Conservation (phyloP, 192 early-diverging fungal species). For the Ambispora gerdemannii region DNA sequence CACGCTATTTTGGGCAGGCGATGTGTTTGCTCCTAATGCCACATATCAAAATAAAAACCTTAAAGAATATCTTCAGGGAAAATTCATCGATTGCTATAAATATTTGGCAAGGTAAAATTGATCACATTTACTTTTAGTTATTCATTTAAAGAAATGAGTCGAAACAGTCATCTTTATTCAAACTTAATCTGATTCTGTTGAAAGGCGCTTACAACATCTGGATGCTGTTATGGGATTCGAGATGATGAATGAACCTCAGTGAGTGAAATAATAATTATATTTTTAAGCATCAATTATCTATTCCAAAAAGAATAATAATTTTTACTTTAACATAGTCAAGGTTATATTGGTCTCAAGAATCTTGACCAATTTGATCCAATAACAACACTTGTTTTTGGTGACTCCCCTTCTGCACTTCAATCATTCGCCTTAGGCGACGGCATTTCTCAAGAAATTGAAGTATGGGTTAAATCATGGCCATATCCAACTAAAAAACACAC, state of each 20-base stretch:
- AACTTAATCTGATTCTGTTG: background rate
- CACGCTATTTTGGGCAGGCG: slow-evolving; percentile 76
- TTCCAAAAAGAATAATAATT: too few species aligned
- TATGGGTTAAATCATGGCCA: slow-evolving; percentile 76
- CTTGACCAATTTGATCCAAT: slow-evolving; percentile 61
- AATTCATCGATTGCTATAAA: slow-evolving; percentile 64
- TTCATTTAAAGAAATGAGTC: slow-evolving; percentile 20
- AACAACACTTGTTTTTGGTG: slow-evolving; percentile 65
- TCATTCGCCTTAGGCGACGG: slow-evolving; percentile 75
- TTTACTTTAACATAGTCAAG: slow-evolving; percentile 44
- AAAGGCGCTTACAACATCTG: slow-evolving; percentile 60
- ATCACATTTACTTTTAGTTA: slow-evolving; percentile 5
- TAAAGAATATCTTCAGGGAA: slow-evolving; percentile 64
- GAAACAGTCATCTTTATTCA: too few species aligned
- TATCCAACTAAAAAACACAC: slow-evolving; percentile 60
- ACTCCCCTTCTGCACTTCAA: slow-evolving; percentile 67
- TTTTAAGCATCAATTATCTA: too few species aligned
- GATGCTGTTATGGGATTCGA: slow-evolving; percentile 75
- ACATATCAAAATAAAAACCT: slow-evolving; percentile 62
- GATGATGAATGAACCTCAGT: slow-evolving; percentile 73
- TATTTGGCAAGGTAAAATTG: slow-evolving; percentile 61
- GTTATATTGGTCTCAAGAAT: slow-evolving; percentile 68
- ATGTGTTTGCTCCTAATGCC: slow-evolving; percentile 68
- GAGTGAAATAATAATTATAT: too few species aligned
- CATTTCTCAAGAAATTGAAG: slow-evolving; percentile 65